phyloP scores from a whole-genome alignment of 176 grass and related monocot genomes.

The Zizania latifolia region DNA sequence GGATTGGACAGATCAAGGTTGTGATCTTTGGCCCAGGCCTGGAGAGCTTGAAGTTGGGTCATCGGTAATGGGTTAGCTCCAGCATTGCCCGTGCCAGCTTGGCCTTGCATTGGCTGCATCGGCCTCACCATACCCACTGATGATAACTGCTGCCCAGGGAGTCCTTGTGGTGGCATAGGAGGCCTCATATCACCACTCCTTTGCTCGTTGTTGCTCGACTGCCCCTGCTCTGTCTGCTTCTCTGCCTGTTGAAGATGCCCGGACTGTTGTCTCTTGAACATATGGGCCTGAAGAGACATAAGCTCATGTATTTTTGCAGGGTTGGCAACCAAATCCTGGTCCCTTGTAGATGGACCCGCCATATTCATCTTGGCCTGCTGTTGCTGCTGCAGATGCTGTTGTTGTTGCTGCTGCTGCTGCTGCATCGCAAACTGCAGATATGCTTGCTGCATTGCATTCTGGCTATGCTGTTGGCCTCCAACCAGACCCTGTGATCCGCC shows the following conservation, averaged over 20 bases:
- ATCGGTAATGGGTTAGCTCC: conserved; percentile 48
- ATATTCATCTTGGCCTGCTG: conserved; percentile 63
- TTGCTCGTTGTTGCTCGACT: conserved; percentile 36
- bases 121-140: conserved; percentile 45
- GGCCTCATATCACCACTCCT: conserved; percentile 68
- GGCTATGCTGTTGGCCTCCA: conserved; percentile 35
- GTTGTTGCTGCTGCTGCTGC: conserved; percentile 52
- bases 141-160: conserved; percentile 39
- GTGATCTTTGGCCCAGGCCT: conserved; percentile 82
- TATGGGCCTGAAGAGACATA: conserved; percentile 56
- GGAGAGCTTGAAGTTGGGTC: conserved; percentile 72
- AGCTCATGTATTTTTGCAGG: conserved; percentile 76
- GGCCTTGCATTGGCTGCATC: conserved; percentile 39
- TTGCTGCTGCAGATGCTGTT: conserved; percentile 61
- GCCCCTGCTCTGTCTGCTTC: conserved; percentile 50
- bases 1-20: conserved; percentile 88
- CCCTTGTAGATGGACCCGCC: conserved; percentile 39
- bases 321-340: conserved; percentile 57
- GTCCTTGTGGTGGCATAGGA: conserved; percentile 35
- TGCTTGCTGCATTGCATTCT: conserved; percentile 58
- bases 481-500: conserved; percentile 34
- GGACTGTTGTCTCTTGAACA: conserved; percentile 38
- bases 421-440: conserved; percentile 73
- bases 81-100: conserved; percentile 21
- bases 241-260: conserved; percentile 51